These are phyloP conservation scores for apple (Malus domestica) DNA, from an alignment of 306 rosid species.

Conservation along the genomic window ASM211411v1 NC_041795.1:19759501-19760000, in stretches of 20 bases:
- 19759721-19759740: neutral
- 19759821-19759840: neutral
- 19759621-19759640: neutral
- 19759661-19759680: neutral
- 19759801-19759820: neutral
- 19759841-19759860: neutral
- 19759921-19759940: neutral
- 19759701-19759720: neutral
- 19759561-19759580: constrained; percentile 65
- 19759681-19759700: neutral
- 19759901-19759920: neutral
- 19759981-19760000: neutral
- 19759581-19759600: constrained; percentile 58
- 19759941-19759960: neutral
- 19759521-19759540: constrained; percentile 75
- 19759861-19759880: neutral
- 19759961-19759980: neutral
- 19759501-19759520: constrained; percentile 80
- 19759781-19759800: neutral
- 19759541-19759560: constrained; percentile 93
- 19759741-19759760: neutral
- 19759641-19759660: neutral
- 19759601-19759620: constrained; percentile 45
- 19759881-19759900: neutral
- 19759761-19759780: neutral